phyloP scores from a whole-genome alignment of 2,329 filamentous ascomycete genomes.

The Niveomyces coronatus region DNA sequence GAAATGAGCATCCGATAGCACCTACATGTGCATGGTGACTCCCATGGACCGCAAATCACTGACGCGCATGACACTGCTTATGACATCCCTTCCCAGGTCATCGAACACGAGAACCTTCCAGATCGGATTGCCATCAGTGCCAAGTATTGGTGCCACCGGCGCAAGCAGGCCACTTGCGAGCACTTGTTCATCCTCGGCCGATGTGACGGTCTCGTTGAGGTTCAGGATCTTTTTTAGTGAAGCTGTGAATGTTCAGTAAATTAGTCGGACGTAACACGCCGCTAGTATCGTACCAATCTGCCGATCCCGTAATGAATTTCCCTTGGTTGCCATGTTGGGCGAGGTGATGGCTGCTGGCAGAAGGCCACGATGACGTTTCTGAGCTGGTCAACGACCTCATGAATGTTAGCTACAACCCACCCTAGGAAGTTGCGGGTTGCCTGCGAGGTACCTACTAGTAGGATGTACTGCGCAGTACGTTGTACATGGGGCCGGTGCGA shows the following conservation, averaged over 20 bases:
- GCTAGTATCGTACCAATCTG: slow-evolving; percentile 32
- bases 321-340: slow-evolving; percentile 39
- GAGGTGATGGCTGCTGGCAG: too few relatives aligned
- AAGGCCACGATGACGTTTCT: slow-evolving; percentile 10
- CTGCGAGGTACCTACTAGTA: too few relatives aligned
- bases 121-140: slow-evolving; percentile 81
- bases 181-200: slow-evolving; percentile 51
- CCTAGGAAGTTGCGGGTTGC: too few relatives aligned
- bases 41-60: slow-evolving; percentile 88
- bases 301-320: slow-evolving; percentile 38
- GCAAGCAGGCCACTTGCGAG: slow-evolving; percentile 54
- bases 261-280: not conserved
- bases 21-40: slow-evolving; percentile 90
- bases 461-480: too few relatives aligned
- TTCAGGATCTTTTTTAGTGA: slow-evolving; percentile 95
- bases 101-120: slow-evolving; percentile 98
- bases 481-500: too few relatives aligned
- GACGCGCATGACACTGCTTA: slow-evolving; percentile 89
- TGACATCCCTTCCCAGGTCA: slow-evolving; percentile 81
- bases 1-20: slow-evolving; percentile 2
- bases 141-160: slow-evolving; percentile 68
- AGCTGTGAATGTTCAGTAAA: slow-evolving; percentile 36
- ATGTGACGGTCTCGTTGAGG: slow-evolving; percentile 64
- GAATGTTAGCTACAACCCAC: too few relatives aligned
- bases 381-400: slow-evolving; percentile 1